Evolutionary conservation across 2,329 filamentous ascomycete genomes (phyloP).

Genomic region (Scedosporium dehoogii): DNA sequence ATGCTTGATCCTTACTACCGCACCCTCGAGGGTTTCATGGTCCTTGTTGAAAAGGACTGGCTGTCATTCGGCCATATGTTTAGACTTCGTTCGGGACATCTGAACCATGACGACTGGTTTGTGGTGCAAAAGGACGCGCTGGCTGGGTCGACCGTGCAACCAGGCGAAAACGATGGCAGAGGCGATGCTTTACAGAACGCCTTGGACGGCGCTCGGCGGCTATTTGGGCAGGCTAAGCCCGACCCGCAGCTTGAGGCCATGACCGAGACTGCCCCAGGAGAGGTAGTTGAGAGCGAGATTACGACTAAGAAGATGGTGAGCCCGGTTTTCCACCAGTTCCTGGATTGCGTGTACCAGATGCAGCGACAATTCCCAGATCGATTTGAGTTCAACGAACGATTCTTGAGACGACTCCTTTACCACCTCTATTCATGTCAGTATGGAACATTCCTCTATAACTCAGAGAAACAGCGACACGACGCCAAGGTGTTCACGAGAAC

Average conservation of each 20-base stretch:
- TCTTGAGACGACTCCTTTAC: conserved; percentile 79
- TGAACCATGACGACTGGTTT: conserved; percentile 94
- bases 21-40: conserved; percentile 88
- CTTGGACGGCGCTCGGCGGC: conserved; percentile 75
- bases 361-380: conserved; percentile 74
- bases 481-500: conserved; percentile 60
- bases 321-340: conserved; percentile 94
- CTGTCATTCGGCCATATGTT: conserved; percentile 98
- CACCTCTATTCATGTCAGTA: conserved; percentile 96
- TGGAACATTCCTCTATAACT: conserved; percentile 93
- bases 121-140: conserved; percentile 70
- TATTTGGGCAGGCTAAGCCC: conserved; percentile 63
- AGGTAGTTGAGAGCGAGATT: conserved; percentile 45
- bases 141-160: conserved; percentile 52
- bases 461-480: conserved; percentile 75
- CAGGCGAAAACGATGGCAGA: conserved; percentile 50
- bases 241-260: conserved; percentile 50
- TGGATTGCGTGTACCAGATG: conserved; percentile 89
- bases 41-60: conserved; percentile 95
- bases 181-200: conserved; percentile 78
- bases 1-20: conserved; percentile 94
- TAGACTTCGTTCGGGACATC: conserved; percentile 75
- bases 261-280: conserved; percentile 27
- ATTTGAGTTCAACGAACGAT: conserved; percentile 95
- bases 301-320: conserved; percentile 86